These are phyloP conservation scores for Solanum bulbocastanum DNA, from an alignment of 257 asterid genomes.

Conservation along the genomic window DNA sequence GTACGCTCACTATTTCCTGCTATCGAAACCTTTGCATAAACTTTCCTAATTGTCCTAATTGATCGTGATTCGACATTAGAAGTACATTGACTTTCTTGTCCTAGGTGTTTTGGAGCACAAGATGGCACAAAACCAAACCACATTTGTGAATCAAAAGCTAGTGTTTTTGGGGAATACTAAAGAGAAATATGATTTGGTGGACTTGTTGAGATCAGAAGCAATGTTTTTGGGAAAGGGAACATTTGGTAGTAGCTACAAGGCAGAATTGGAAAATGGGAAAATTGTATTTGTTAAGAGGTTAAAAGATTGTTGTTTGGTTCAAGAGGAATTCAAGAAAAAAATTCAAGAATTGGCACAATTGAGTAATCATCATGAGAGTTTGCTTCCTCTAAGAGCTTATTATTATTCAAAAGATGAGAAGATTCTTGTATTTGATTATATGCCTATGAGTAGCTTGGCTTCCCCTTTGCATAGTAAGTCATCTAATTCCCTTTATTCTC, in stretches of 20 bases:
- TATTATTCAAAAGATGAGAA: not conserved
- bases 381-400: slow-evolving; percentile 16
- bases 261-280: not conserved
- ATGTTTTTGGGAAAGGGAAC: slow-evolving; percentile 15
- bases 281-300: slow-evolving; percentile 12
- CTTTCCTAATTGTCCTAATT: not conserved
- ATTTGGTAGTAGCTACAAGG: slow-evolving; percentile 8
- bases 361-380: slow-evolving; percentile 11
- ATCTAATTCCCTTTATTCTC: not conserved
- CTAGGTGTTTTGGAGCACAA: not conserved
- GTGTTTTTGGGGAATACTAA: not conserved
- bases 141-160: not conserved
- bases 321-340: slow-evolving; percentile 6
- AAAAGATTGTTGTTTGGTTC: not conserved
- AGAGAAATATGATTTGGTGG: slow-evolving; percentile 1
- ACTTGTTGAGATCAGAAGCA: slow-evolving; percentile 8
- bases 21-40: not conserved
- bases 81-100: not conserved
- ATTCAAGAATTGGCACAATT: slow-evolving; percentile 12
- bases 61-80: not conserved
- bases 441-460: slow-evolving; percentile 7
- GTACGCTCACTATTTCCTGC: not conserved
- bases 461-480: slow-evolving; percentile 14
- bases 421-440: slow-evolving; percentile 23
- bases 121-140: not conserved